A percentile compares a stretch with the other conserved stretches of the same genome.
Conservation (phyloP, 176 grass and related monocot genomes). For the Eragrostis curvula region DNA sequence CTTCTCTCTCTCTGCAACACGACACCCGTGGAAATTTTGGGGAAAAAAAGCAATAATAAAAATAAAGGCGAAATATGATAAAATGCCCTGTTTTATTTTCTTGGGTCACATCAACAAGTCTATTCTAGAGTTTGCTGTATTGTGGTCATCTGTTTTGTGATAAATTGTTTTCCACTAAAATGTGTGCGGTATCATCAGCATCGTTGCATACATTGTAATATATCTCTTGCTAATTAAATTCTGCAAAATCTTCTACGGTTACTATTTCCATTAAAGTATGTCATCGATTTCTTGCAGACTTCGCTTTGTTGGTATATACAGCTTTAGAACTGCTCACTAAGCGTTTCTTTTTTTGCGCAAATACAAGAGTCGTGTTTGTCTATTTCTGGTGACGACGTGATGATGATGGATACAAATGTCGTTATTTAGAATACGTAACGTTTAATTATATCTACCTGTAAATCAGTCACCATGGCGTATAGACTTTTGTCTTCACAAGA, state of each 20-base stretch:
- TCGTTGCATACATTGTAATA: rapidly evolving
- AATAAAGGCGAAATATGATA: neutral
- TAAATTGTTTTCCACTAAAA: rapidly evolving
- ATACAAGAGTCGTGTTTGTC: neutral
- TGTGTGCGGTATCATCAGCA: rapidly evolving
- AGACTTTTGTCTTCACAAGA: neutral
- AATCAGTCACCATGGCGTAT: neutral
- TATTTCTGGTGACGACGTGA: neutral
- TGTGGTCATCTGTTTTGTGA: rapidly evolving
- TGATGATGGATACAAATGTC: neutral
- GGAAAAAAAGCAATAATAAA: neutral
- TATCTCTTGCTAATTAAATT: neutral
- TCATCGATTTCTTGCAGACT: neutral
- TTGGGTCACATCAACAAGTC: slow-evolving; percentile 22
- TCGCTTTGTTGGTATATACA: neutral
- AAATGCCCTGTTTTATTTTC: neutral
- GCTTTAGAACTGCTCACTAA: neutral
- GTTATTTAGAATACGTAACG: neutral
- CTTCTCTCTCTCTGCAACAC: slow-evolving; percentile 33
- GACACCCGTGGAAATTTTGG: slow-evolving; percentile 9
- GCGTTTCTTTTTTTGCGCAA: neutral
- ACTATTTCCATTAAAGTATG: no score
- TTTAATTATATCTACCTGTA: neutral
- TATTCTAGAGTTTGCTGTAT: neutral
- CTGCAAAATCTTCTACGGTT: neutral